Conservation (phyloP, 148 eudicot species). For the Vaccinium myrtillus region DNA sequence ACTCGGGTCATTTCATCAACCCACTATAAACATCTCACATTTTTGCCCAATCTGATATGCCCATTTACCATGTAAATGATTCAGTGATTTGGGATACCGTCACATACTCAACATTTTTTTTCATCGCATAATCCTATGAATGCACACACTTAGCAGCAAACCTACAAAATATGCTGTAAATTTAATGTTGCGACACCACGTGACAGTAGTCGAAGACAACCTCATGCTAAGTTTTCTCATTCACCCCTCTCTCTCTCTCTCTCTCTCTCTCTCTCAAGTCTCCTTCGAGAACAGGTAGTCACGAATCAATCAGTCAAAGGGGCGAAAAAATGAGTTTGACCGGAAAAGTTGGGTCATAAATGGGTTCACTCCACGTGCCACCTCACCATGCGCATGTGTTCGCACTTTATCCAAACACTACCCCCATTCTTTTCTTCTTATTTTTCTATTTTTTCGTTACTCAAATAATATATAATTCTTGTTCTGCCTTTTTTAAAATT, state of each 20-base stretch:
- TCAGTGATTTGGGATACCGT: too few species aligned
- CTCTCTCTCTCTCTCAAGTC: background rate
- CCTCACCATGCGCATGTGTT: background rate
- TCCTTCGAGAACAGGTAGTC: background rate
- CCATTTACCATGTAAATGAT: too few species aligned
- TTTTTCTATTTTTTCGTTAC: background rate
- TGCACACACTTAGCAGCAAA: too few species aligned
- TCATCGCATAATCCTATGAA: too few species aligned
- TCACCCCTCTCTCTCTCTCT: background rate
- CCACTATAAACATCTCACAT: too few species aligned
- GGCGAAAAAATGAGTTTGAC: background rate
- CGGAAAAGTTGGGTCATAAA: background rate
- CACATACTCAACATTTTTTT: too few species aligned
- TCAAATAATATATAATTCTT: background rate
- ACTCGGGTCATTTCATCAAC: background rate
- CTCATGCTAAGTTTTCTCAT: too few species aligned
- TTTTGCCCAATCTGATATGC: too few species aligned
- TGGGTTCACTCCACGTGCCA: slow-evolving; percentile 4
- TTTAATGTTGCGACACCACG: too few species aligned
- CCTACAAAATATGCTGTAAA: too few species aligned
- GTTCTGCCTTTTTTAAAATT: background rate
- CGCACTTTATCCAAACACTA: background rate
- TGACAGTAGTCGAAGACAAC: too few species aligned
- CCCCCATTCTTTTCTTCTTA: background rate
- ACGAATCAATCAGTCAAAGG: background rate